These are phyloP conservation scores for Leptographium radiaticola DNA, from an alignment of 2,329 filamentous ascomycete genomes.

Conservation along the genomic window DNA sequence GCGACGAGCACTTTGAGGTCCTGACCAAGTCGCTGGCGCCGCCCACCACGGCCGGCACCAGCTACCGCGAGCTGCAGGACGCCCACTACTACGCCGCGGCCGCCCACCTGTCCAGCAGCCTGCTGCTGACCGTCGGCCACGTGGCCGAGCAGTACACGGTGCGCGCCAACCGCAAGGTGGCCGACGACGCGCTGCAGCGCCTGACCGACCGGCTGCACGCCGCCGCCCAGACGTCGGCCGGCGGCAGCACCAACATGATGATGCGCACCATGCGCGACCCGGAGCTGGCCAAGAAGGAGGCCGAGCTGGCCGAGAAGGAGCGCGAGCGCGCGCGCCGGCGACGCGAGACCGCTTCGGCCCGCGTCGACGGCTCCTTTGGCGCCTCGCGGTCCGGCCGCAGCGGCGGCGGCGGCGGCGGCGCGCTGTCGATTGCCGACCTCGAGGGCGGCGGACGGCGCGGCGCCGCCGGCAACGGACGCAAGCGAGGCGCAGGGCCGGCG, in stretches of 20 bases:
- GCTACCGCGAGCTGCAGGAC: slow-evolving; percentile 54
- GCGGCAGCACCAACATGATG: slow-evolving; percentile 47
- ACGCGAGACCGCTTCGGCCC: slow-evolving; percentile 53
- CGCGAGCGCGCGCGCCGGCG: slow-evolving; percentile 52
- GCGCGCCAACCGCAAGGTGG: slow-evolving; percentile 50
- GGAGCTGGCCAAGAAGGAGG: slow-evolving; percentile 59
- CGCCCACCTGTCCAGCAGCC: slow-evolving; percentile 52
- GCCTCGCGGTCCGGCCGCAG: slow-evolving; percentile 21
- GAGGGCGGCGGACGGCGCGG: slow-evolving; percentile 33
- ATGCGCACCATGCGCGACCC: slow-evolving; percentile 61
- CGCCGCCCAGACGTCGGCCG: slow-evolving; percentile 39
- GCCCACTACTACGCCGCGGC: slow-evolving; percentile 65
- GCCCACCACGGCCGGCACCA: slow-evolving; percentile 13
- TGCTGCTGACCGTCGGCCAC: slow-evolving; percentile 63
- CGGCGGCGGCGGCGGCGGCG: slow-evolving; percentile 30
- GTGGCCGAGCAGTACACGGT: slow-evolving; percentile 61
- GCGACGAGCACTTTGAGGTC: slow-evolving; percentile 63
- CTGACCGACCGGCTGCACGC: slow-evolving; percentile 55
- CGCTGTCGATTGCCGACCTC: slow-evolving; percentile 54
- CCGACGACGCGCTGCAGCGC: slow-evolving; percentile 58
- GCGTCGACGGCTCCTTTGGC: slow-evolving; percentile 44
- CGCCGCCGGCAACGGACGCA: slow-evolving; percentile 32
- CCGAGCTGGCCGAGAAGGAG: slow-evolving; percentile 64
- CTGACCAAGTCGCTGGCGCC: slow-evolving; percentile 58
- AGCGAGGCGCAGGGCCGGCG: slow-evolving; percentile 34